Percentiles rank a stretch among this genome's conserved stretches.
Evolutionary conservation across 345 rosid genomes (phyloP).

Genomic region (Eucalyptus decipiens): DNA sequence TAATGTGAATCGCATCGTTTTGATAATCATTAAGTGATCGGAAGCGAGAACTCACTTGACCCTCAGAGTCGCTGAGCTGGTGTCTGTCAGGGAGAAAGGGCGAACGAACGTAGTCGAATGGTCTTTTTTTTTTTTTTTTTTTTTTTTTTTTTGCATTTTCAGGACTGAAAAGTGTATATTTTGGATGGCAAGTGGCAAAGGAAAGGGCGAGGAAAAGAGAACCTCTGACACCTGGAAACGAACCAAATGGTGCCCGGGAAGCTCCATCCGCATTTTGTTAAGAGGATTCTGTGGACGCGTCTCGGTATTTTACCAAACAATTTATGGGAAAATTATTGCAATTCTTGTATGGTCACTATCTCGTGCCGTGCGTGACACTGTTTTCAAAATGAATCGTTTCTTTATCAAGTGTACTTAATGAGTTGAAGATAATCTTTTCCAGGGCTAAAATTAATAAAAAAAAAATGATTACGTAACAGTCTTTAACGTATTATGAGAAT

Average conservation of each 20-base stretch:
- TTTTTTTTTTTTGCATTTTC: too few relatives aligned
- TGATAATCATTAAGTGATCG: too few relatives aligned
- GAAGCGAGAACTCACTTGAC: not conserved
- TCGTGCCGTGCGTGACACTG: not conserved
- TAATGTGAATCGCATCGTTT: too few relatives aligned
- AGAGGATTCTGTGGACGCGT: not conserved
- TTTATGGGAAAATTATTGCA: not conserved
- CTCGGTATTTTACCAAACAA: not conserved
- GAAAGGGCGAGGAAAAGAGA: not conserved
- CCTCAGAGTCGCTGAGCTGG: not conserved
- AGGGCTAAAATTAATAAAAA: too few relatives aligned
- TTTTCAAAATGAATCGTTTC: not conserved
- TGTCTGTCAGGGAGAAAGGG: not conserved
- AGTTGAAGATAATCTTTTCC: not conserved
- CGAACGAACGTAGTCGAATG: not conserved
- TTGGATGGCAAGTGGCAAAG: not conserved
- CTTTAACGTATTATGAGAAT: accelerated
- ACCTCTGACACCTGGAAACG: not conserved
- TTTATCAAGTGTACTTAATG: not conserved
- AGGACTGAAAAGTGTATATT: not conserved
- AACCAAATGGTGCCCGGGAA: not conserved
- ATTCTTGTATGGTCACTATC: not conserved
- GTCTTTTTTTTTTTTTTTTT: not conserved
- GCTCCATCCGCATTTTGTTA: not conserved
- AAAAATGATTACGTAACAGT: too few relatives aligned